Base-by-base conservation (phyloP, 306 rosid genomes). In the Alnus glutinosa region DNA sequence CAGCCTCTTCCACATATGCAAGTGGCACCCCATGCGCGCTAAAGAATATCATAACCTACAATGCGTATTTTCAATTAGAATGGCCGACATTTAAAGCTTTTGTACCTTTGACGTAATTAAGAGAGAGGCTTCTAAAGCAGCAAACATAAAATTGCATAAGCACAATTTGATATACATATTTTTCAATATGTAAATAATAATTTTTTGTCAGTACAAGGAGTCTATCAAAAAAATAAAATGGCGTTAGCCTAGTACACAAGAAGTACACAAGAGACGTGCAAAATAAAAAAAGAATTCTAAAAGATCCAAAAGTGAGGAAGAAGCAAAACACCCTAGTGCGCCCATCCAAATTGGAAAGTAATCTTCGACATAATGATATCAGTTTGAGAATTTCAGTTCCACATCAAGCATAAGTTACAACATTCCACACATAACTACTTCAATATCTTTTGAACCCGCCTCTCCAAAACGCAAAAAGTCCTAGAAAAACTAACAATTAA, bases 1-100 rank as follows among this genome's bases (percentile, higher is more conserved):
- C 98, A 37, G 98, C 98, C 85, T 92, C 96, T 87, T 94, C 98
- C 72, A 94, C 98, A 81, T 94, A 94, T 69, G 98, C 98, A 85
- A 94, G 93, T 2, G 98, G 98, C 64, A 94, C 98, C 64, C 98
- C 98, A 72, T 94, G 98, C 7, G 98, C 98, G 66, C 98, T 94
- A 81, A 94, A 94, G 90, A 94, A 94, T 86, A 94, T 82, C 90
- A 92, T 89, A 55, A 90, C 92, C 97, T 92, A 86, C 73, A 75
- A 82, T 14, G 42, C 28, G 81, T 73, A 81, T 85, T 83, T 36
- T 19, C 79, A 69, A 74, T 55, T 70, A 76, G 39, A 69, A 11
- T 50, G 70, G 47, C 10, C 78, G 76, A 61, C 77, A 58, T 36
- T 64, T 55, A 75, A 76, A 68, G 69, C 70, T 52, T 42, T 42